Evolutionary conservation across 306 rosid genomes (phyloP), one percentile per base, ranked within the genome.

Genomic region (Vigna unguiculata): DNA sequence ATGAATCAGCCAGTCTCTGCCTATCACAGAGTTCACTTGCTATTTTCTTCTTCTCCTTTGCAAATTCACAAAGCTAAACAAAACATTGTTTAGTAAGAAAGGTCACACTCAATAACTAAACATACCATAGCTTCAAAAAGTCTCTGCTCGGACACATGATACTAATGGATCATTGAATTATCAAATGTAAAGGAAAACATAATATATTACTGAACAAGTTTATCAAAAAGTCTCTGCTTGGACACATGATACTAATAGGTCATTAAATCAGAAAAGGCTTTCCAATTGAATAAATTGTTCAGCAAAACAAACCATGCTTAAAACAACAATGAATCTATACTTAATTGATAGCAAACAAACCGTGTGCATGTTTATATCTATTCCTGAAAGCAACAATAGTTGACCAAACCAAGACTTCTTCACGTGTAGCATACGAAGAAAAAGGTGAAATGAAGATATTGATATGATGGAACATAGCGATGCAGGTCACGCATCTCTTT

Each of bases 1-100:
- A 88, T 59, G 97, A 85, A 78, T 92, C 97, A 59, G 90, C 86
- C 68, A 92, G 74, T 83, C 71, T 90, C 83, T 92, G 97, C 76
- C 72, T 83, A 87, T 95, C 97, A 81, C 85, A 72, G 75, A 95
- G 91, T 77, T 89, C 91, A 74, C 28, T 67, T 66, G 97, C 88
- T 71, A 89, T 74, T 73, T 70, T 83, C 78, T 89, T 92, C 92
- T 88, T 95, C 88, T 77, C 86, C 85, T 95, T 91, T 10, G 97
- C 97, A 82, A 80, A 89, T 79, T 88, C 87, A 80, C 83, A 84
- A 62, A 81, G 79, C 98, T 95, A 81, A 72, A 84, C 67, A 83
- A 75, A 81, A 74, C 74, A 83, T 62, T 49, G 66, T 32, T 55
- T 40, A 79, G 59, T 62, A 60, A 83, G 76, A 85, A 85, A 43